Evolutionary conservation across 2,329 filamentous ascomycete genomes (phyloP), one percentile per base, ranked within the genome.

Genomic region (Diaporthe capsici): DNA sequence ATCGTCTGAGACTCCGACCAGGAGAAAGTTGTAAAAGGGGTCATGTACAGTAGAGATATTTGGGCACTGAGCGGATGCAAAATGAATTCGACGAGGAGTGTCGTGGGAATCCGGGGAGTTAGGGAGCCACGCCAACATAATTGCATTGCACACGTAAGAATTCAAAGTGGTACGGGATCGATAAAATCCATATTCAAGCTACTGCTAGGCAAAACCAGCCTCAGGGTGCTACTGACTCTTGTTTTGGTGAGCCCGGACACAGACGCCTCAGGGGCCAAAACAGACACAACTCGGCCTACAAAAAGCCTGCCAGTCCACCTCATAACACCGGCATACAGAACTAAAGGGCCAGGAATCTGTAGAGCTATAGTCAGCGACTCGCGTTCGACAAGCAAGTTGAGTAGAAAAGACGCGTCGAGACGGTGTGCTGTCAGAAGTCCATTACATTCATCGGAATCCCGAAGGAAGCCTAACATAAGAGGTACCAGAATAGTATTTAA

Each of bases 401-500:
- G 49, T 68, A 37, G 65, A 74, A 42, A 49, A 65, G 31, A 34
- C 39, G 67, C 8, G 42, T 65, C 55, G 76, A 77, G 79, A 65
- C 79, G 76, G 81, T 28, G 63, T 77, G 76, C 73, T 72, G 57
- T 96, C 94, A 96, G 94, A 95, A 95, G 94, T 95, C 93, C 93
- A 88, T 87, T 94, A 88, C 91, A 94, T 94, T 95, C 94, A 96
- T 94, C 85, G 92, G 89, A 87, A 83, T 86, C 88, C 76, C 76
- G 82, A 84, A 87, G 82, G 80, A 82, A 82, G 89, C 88, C 92
- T 97, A 93, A 94, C 91, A 95, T 95, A 97, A 98, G 95, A 98
- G 95, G 95, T 98, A 95, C 95, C 95, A 98, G 94, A 97, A 96
- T 93, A 88, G 87, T 88, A 86, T 85, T 86, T 84, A 85, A 81